phyloP scores from a whole-genome alignment of 2,329 filamentous ascomycete genomes.

The Aureobasidium sp. region DNA sequence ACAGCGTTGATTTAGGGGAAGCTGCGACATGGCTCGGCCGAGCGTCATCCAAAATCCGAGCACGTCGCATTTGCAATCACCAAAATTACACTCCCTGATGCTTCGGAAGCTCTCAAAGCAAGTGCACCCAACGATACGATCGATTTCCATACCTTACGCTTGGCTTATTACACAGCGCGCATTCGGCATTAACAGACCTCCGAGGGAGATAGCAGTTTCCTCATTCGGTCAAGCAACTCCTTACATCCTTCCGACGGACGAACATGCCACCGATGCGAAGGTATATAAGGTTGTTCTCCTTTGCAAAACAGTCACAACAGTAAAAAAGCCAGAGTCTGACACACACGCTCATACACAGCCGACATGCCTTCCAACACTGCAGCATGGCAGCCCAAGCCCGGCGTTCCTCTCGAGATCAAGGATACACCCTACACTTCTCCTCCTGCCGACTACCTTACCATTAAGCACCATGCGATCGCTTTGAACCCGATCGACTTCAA shows the following conservation, averaged over 20 bases:
- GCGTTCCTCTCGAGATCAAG: slow-evolving; percentile 18
- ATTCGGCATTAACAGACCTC: background rate
- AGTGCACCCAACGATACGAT: background rate
- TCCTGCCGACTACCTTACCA: slow-evolving; percentile 25
- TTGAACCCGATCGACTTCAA: slow-evolving; percentile 34
- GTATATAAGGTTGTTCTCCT: background rate
- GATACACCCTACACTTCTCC: slow-evolving; percentile 18
- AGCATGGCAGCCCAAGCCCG: slow-evolving; percentile 19
- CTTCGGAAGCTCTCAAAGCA: background rate
- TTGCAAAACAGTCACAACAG: background rate
- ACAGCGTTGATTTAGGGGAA: background rate
- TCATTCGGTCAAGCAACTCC: background rate
- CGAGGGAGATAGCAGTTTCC: background rate
- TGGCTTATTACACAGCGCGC: too few species aligned
- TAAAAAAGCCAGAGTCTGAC: background rate
- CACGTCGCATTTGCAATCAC: background rate
- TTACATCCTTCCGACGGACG: background rate
- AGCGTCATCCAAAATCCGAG: background rate
- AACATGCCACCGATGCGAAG: background rate
- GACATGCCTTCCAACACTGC: slow-evolving; percentile 18
- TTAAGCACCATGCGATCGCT: slow-evolving; percentile 29
- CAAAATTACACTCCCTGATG: background rate
- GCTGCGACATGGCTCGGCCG: background rate
- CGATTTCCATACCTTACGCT: background rate
- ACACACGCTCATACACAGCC: background rate